Base-by-base conservation (phyloP, 2,329 filamentous ascomycete species). In the Domatiomyces globalis region DNA sequence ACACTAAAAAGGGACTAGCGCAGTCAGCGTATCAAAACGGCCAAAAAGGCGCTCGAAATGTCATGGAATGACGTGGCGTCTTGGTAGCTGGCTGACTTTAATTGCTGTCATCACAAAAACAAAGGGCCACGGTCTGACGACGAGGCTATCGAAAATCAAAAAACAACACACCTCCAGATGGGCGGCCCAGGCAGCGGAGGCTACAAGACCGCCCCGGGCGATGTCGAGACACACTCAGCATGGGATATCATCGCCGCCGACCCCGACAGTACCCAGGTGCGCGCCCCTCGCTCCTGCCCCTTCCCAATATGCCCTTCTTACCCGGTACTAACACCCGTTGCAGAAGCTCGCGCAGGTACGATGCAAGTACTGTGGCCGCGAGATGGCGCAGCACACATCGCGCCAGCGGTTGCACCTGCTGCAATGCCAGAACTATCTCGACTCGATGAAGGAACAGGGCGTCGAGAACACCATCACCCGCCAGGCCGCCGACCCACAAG, bases 341-440 rank as follows among this genome's bases (percentile, higher is more conserved):
- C 46, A 61, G 59, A 61, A 61, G 49, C 51, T 61, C 12, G 57
- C 58, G 39, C 59, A 61, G 57, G 59, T 60, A 50, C 55, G 59
- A 56, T 61, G 59, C 59, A 60, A 59, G 50, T 60, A 59, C 56
- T 61, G 59, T 45, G 50, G 55, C 52, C 50, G 58, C 39, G 59
- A 61, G 43, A 60, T 60, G 57, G 59, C 59, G 5, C 59, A 60
- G 53, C 59, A 61, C 51, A 61, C 59, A 42, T 61, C 59, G 42
- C 59, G 59, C 18, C 59, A 61, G 48, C 58, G 59, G n/a, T 51
- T 58, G 29, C 59, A 61, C 51, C 57, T 61, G 17, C 58, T 61
- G 29, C 47, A 50, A 18, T 61, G 59, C 51, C 52, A 59, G 46
- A 43, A 49, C 45, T 61, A 61, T 50, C 59, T 61, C 39, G 54